Base-by-base conservation (phyloP, 2,329 filamentous ascomycete species). In the Fusarium sp. region DNA sequence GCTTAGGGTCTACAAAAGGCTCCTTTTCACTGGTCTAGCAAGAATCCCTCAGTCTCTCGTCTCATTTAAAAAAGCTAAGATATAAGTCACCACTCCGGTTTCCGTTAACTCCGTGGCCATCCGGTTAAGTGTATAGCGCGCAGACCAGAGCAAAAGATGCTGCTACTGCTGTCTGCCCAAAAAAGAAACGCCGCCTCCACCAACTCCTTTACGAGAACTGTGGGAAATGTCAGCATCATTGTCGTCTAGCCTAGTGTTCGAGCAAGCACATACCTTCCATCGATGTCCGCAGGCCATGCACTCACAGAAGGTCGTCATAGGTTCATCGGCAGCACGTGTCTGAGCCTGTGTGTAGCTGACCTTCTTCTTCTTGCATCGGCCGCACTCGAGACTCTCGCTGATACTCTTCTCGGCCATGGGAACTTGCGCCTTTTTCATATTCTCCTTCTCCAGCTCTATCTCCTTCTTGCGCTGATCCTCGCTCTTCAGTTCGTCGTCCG, bases 391-490 rank as follows among this genome's bases (percentile, higher is more conserved):
- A 61, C 91, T 93, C 78, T 92, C 92, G 79, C 91, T 94, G 83
- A 98, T 94, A 78, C 92, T 95, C 87, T 94, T 96, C 82, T 97
- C 92, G 16, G 90, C 92, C 86, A 95, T 92, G 61, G 95, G 93
- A 11, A 97, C 95, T 90, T 98, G 97, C 2, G 96, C 94, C 82
- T 95, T 94, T 85, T 94, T 94, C 93, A 98, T 95, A 82, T 99
- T 99, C 82, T 98, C 94, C 82, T 93, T 90, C 78, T 94, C 88
- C 53, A 97, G 87, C 79, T 90, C 90, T 73, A 88, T 84, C 73
- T 98, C 94, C 77, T 91, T 89, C 75, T 89, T 90, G 66, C 91
- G 90, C 81, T 93, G 92, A 80, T 96, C 91, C 52, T 91, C 91
- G 50, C 93, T 96, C 84, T 97, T 97, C 78, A 99, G 89, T 80